phyloP scores from a whole-genome alignment of 2,329 filamentous ascomycete species.

The Phaeophleospora eucalypticola region DNA sequence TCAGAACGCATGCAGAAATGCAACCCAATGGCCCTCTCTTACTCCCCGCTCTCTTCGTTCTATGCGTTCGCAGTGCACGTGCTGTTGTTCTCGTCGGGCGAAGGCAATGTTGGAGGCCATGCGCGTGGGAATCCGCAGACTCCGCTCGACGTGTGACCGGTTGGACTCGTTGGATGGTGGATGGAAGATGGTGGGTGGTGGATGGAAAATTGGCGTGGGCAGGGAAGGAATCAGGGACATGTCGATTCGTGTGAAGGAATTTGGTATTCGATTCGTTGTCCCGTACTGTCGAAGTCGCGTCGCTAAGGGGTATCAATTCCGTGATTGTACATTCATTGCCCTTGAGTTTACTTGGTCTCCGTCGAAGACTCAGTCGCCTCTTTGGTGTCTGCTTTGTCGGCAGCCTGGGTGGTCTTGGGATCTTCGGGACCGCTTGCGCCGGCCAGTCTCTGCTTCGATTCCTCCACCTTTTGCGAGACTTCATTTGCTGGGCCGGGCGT shows the following conservation, averaged over 20 bases:
- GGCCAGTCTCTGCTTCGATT: conserved; percentile 28
- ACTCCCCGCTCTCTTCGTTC: background rate
- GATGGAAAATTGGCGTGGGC: background rate
- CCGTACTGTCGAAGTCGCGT: conserved; percentile 7
- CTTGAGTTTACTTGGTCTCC: conserved; percentile 13
- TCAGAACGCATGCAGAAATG: background rate
- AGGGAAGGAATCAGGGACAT: background rate
- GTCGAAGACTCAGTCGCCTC: conserved; percentile 3
- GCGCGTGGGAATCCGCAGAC: no score
- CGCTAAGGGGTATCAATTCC: conserved; percentile 25
- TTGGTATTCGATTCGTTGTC: background rate
- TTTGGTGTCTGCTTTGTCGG: conserved; percentile 16
- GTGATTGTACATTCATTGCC: conserved; percentile 9
- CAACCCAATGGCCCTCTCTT: background rate
- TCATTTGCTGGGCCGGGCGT: conserved; percentile 44
- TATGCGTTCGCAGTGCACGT: background rate
- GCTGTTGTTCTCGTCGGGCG: background rate
- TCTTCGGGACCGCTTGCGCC: conserved; percentile 22
- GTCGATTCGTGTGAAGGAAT: background rate
- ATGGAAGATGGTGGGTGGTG: no score
- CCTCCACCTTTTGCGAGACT: conserved; percentile 15
- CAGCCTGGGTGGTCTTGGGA: conserved; percentile 25
- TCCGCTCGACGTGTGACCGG: no score
- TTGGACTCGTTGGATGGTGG: no score
- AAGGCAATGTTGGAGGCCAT: background rate